Percentiles rank a stretch among this genome's conserved stretches.
Evolutionary conservation across 208 protist genomes (phyloP).

Genomic region (Crithidia thermophila): DNA sequence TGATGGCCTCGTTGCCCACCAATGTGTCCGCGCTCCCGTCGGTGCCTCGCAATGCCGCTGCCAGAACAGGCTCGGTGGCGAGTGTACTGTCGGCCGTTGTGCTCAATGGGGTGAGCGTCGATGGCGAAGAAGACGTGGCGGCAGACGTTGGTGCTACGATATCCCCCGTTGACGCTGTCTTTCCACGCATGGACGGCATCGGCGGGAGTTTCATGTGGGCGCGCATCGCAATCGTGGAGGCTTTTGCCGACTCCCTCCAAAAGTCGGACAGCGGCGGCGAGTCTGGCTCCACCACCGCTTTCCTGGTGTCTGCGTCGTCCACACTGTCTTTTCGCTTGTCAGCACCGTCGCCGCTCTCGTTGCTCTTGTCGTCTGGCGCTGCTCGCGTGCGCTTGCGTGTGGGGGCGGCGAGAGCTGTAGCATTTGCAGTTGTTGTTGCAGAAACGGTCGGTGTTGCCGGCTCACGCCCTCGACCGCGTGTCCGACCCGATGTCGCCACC

Average conservation of each 20-base stretch:
- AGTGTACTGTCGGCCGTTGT: too few relatives aligned
- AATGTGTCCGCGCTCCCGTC: background rate
- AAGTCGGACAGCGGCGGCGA: background rate
- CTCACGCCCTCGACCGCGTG: too few relatives aligned
- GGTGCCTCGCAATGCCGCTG: background rate
- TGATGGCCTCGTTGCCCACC: background rate
- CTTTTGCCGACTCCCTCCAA: too few relatives aligned
- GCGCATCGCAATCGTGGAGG: too few relatives aligned
- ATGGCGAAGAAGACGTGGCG: too few relatives aligned
- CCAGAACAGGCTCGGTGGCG: too few relatives aligned
- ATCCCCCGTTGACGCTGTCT: too few relatives aligned
- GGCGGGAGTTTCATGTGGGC: background rate
- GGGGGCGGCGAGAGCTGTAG: background rate
- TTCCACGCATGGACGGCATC: too few relatives aligned
- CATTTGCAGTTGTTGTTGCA: background rate
- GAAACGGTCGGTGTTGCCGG: too few relatives aligned
- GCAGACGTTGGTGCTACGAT: too few relatives aligned
- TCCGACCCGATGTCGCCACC: too few relatives aligned
- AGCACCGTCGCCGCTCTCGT: background rate
- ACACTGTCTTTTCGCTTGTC: background rate
- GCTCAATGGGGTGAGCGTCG: too few relatives aligned
- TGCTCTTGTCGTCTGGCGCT: background rate
- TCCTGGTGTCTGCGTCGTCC: background rate
- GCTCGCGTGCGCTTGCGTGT: background rate
- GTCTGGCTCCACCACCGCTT: background rate